Percentiles rank a stretch among this genome's conserved stretches.
phyloP scores from a whole-genome alignment of 2,329 filamentous ascomycete species.

The Xylaria sp. region DNA sequence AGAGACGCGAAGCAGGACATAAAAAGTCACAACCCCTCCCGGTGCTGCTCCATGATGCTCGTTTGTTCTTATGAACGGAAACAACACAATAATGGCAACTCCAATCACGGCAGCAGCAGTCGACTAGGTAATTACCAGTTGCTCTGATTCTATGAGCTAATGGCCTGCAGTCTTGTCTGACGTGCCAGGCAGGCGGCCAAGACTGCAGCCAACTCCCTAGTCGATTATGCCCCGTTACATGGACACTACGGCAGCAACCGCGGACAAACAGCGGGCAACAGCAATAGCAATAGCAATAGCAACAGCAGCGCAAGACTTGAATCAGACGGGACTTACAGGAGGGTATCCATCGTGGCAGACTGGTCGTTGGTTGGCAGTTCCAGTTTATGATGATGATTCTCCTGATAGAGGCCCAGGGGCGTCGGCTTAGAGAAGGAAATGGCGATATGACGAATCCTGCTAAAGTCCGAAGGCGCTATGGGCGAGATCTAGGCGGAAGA shows the following conservation, averaged over 20 bases:
- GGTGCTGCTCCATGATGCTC: neutral
- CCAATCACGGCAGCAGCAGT: neutral
- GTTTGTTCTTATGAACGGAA: neutral
- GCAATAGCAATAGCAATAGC: slow-evolving; percentile 11
- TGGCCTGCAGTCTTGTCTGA: neutral
- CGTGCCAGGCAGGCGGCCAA: neutral
- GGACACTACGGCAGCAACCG: neutral
- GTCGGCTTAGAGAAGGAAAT: neutral
- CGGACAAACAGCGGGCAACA: slow-evolving; percentile 3
- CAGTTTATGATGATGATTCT: neutral
- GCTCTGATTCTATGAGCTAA: neutral
- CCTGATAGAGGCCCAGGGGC: neutral
- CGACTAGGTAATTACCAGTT: neutral
- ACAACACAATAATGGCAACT: slow-evolving; percentile 1
- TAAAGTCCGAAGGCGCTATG: neutral
- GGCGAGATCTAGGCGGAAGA: neutral
- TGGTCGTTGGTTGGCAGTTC: neutral
- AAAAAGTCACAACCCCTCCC: neutral
- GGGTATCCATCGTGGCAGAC: slow-evolving; percentile 49
- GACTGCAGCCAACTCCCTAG: neutral
- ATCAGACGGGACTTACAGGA: slow-evolving; percentile 44
- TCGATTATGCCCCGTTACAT: slow-evolving; percentile 2
- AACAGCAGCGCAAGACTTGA: slow-evolving; percentile 24
- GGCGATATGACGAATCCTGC: slow-evolving; percentile 1
- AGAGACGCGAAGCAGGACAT: neutral